Base-by-base conservation (phyloP, 1,284 basidiomycete species). In the Tilletia indica region DNA sequence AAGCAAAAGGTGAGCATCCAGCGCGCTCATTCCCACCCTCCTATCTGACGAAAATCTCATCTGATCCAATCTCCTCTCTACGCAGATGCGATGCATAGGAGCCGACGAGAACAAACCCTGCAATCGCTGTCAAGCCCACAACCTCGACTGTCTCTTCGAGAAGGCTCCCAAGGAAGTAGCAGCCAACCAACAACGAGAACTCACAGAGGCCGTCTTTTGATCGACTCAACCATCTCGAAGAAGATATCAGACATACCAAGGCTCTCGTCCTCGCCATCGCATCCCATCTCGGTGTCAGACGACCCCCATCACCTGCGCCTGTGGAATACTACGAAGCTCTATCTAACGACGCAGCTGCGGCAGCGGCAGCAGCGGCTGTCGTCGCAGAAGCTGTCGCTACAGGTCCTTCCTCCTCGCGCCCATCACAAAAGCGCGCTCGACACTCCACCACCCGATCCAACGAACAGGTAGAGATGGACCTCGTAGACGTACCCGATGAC, bases 141-240 rank as follows among this genome's bases (percentile, higher is more conserved):
- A 38, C 36, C 58, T 63, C 58, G 58, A 63, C 9, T 63, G 58
- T 63, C 19, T 63, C 58, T 63, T 63, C 31, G 58, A 63, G 8
- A 63, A 63, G 8, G 58, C 58, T 6, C 21, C 58, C 25, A 63
- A 63, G 58, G 58, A 63, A 31, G 58, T 63, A 8, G 58, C 58
- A 16, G 58, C 58, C 5, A 63, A 31, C 34, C 58, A 63, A 36
- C 58, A 63, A 19, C 58, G 58, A 6, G 58, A 63, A 63, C 21
- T 63, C n/a, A 63, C 58, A 6, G 58, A 63, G 58, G 58, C 19
- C 58, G 34, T 63, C 58, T 63, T 63, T 63, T 19, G 58, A 63
- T 5, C 21, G 58, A 36, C 58, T 63, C n/a, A 31, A 16, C 31
- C 16, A 63, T 38, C 4, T 63, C 5, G 58, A 63, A 36, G 21